These are phyloP conservation scores for Candida stauntonica DNA, from an alignment of 805 yeast genomes.

Conservation along the genomic window DNA sequence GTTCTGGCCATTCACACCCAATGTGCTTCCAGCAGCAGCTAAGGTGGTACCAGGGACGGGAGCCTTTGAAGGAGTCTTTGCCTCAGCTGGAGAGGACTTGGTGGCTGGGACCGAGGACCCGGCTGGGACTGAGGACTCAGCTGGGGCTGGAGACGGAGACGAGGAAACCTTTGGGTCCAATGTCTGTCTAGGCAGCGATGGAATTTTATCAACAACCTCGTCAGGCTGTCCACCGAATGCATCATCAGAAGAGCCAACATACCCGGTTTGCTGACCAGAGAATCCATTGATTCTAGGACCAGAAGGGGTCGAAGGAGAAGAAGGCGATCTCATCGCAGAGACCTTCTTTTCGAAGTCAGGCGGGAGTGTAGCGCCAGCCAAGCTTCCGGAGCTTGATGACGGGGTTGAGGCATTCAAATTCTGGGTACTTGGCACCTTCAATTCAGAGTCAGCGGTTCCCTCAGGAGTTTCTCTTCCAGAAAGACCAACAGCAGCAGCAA, in stretches of 20 bases:
- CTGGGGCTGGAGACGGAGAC: conserved; percentile 1
- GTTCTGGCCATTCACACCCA: too few species aligned
- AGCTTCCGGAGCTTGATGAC: conserved; percentile 10
- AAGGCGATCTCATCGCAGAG: conserved; percentile 1
- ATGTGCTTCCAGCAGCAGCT: too few species aligned
- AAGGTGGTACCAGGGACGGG: too few species aligned
- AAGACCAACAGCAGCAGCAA: conserved; percentile 1
- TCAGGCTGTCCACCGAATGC: conserved; percentile 10
- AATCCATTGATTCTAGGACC: neutral
- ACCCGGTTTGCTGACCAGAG: conserved; percentile 11
- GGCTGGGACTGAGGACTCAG: too few species aligned
- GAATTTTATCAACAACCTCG: neutral
- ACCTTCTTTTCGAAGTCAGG: conserved; percentile 24
- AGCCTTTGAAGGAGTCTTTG: too few species aligned
- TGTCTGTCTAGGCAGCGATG: conserved; percentile 3
- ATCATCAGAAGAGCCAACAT: conserved; percentile 9
- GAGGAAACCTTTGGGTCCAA: conserved; percentile 10
- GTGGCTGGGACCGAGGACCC: too few species aligned
- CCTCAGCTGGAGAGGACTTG: neutral
- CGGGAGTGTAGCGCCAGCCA: conserved; percentile 25
- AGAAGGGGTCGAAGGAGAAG: conserved; percentile 1
- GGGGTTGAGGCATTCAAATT: conserved; percentile 6
- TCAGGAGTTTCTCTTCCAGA: neutral
- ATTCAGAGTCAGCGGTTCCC: too few species aligned
- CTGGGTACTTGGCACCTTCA: neutral